phyloP scores from a whole-genome alignment of 345 rosid species.

The Balakata baccata region DNA sequence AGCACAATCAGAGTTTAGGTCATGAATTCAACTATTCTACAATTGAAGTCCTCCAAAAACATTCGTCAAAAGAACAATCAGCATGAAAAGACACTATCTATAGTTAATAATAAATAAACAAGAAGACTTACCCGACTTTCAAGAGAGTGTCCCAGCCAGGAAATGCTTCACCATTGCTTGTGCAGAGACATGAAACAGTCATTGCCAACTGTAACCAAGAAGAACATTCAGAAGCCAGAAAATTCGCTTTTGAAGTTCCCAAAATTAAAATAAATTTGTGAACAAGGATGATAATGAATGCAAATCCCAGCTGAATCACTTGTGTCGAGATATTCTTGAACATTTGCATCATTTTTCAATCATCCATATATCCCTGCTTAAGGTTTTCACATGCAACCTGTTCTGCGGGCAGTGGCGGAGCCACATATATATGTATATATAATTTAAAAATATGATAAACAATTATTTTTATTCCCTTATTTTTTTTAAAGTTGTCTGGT shows the following conservation, averaged over 20 bases:
- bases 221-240: constrained; percentile 11
- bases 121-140: constrained; percentile 56
- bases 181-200: constrained; percentile 60
- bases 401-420: too few relatives aligned
- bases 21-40: background rate
- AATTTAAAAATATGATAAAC: too few relatives aligned
- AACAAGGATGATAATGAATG: background rate
- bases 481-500: too few relatives aligned
- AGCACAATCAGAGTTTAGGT: background rate
- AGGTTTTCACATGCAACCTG: background rate
- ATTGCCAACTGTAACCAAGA: constrained; percentile 51
- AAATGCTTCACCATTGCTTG: constrained; percentile 74
- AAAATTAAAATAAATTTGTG: background rate
- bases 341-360: background rate
- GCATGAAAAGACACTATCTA: background rate
- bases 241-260: background rate
- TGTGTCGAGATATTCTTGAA: background rate
- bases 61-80: background rate
- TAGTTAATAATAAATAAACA: background rate
- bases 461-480: too few relatives aligned
- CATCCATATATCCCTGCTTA: background rate
- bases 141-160: constrained; percentile 93
- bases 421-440: too few relatives aligned
- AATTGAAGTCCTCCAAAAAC: background rate
- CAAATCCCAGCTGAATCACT: background rate